Evolutionary conservation across 805 yeast genomes (phyloP).

Genomic region (Ascoidea tarda): DNA sequence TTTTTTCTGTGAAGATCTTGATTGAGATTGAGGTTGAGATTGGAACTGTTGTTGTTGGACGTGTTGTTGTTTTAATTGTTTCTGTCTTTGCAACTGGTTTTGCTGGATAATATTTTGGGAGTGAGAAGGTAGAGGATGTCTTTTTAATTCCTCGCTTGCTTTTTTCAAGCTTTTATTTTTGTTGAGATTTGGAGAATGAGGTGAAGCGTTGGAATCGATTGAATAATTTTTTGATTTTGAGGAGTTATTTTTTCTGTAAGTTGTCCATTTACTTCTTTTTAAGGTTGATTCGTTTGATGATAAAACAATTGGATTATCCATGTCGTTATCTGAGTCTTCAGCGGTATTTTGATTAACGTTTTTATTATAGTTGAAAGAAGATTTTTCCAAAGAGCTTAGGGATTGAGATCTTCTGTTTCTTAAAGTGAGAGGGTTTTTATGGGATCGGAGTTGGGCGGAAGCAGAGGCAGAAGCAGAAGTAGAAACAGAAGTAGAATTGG

Average conservation of each 20-base stretch:
- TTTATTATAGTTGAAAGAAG: not conserved
- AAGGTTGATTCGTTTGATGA: constrained; percentile 14
- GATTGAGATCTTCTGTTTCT: not conserved
- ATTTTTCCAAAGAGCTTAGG: not conserved
- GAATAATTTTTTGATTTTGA: not conserved
- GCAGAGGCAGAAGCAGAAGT: not conserved
- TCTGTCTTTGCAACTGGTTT: not conserved
- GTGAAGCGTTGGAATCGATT: not conserved
- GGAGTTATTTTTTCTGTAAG: constrained; percentile 27
- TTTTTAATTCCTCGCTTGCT: constrained; percentile 5
- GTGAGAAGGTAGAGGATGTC: constrained; percentile 8
- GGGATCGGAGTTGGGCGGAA: not conserved
- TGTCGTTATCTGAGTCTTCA: not conserved
- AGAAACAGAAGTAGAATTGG: not conserved
- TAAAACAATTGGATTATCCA: not conserved
- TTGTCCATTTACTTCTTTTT: constrained; percentile 35
- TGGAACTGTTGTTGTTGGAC: not conserved
- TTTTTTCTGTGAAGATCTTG: constrained; percentile 2
- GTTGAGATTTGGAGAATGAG: not conserved
- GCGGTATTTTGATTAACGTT: not conserved
- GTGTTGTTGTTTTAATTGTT: not conserved
- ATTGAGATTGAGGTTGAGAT: not conserved
- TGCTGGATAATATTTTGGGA: not conserved
- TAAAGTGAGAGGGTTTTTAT: not conserved
- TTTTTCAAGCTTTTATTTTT: not conserved